Conservation (phyloP, 805 yeast species). For the Cephaloascus albidus region DNA sequence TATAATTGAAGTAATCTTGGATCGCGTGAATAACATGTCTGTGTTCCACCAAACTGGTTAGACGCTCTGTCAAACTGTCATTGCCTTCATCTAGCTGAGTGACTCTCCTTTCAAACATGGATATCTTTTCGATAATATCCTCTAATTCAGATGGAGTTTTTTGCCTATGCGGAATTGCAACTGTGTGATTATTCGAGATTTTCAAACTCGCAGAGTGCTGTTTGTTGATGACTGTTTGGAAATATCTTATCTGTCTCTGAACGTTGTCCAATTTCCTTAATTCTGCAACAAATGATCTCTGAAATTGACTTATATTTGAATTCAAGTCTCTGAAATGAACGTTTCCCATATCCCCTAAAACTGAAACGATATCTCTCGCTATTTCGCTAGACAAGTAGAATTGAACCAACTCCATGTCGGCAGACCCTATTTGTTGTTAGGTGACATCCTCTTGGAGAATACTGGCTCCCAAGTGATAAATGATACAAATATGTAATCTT, state of each 20-base stretch:
- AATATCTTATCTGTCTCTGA: conserved; percentile 15
- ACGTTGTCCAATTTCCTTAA: conserved; percentile 25
- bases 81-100: not conserved
- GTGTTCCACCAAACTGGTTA: not conserved
- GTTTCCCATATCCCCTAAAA: conserved; percentile 25
- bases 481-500: no score
- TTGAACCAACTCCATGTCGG: conserved; percentile 39
- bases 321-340: conserved; percentile 43
- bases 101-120: not conserved
- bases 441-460: no score
- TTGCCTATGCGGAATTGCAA: not conserved
- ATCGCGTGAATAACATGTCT: not conserved
- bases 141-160: not conserved
- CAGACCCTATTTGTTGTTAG: conserved; percentile 28
- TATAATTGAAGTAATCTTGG: not conserved
- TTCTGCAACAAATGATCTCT: conserved; percentile 33
- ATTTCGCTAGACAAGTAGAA: conserved; percentile 37
- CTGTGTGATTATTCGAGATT: not conserved
- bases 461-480: no score
- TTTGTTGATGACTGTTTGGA: not conserved
- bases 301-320: conserved; percentile 32
- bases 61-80: not conserved
- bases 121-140: not conserved
- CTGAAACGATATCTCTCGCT: conserved; percentile 30
- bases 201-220: not conserved